Evolutionary conservation across 805 yeast species (phyloP).

Genomic region (Myxozyma vanderwaltii): DNA sequence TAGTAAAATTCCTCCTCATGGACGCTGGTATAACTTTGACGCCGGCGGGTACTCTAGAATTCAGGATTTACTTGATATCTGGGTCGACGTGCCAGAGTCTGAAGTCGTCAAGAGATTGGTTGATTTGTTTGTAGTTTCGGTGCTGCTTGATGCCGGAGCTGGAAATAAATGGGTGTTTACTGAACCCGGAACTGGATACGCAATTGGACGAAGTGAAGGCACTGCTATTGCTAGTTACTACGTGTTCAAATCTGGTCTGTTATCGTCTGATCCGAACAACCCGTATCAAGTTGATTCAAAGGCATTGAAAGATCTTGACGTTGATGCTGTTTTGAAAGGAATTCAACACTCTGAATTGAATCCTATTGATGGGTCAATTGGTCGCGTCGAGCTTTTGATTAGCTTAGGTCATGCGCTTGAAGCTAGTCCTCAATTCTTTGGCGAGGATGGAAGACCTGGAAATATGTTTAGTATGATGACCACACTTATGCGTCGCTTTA

Average conservation of each 20-base stretch:
- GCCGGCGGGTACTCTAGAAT: constrained; percentile 53
- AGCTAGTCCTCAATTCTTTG: constrained; percentile 49
- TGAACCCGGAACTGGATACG: constrained; percentile 44
- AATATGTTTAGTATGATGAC: constrained; percentile 44
- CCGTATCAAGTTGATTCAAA: constrained; percentile 51
- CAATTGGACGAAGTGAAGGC: constrained; percentile 58
- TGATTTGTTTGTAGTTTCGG: constrained; percentile 62
- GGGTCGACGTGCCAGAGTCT: constrained; percentile 41
- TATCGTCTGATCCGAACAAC: constrained; percentile 44
- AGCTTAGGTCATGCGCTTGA: constrained; percentile 53
- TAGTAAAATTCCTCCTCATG: constrained; percentile 61
- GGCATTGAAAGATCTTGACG: constrained; percentile 45
- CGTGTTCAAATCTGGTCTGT: constrained; percentile 54
- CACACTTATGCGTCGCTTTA: neutral
- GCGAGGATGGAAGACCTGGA: constrained; percentile 55
- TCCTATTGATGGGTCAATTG: constrained; percentile 57
- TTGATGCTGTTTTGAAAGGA: constrained; percentile 45
- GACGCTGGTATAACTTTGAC: constrained; percentile 67
- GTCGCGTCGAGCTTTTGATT: constrained; percentile 52
- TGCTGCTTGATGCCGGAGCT: constrained; percentile 68
- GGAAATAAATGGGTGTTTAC: constrained; percentile 58
- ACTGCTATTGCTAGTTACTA: constrained; percentile 62
- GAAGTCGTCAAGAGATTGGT: constrained; percentile 58
- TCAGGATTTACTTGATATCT: constrained; percentile 47
- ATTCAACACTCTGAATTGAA: constrained; percentile 52